Evolutionary conservation across 75 land plant genomes (phyloP).

Genomic region (Cryptomeria japonica): DNA sequence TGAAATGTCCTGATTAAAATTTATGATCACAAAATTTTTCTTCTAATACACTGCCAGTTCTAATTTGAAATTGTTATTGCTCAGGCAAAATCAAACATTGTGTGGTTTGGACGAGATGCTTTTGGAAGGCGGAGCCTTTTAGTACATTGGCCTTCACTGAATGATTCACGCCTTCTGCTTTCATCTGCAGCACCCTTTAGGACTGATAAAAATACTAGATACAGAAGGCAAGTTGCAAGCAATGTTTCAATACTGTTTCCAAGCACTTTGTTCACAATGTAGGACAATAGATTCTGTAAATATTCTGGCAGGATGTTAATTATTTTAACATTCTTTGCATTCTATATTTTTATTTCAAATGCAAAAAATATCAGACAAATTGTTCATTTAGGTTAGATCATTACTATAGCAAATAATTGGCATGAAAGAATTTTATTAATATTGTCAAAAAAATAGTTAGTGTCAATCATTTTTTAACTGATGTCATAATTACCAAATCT

Average conservation of each 20-base stretch:
- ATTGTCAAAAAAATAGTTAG: background rate
- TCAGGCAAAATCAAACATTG: constrained; percentile 62
- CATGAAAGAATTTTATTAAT: background rate
- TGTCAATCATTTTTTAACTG: background rate
- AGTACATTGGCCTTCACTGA: constrained; percentile 76
- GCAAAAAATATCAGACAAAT: background rate
- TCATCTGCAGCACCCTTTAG: constrained; percentile 75
- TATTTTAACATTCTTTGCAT: background rate
- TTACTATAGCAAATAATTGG: background rate
- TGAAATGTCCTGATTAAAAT: background rate
- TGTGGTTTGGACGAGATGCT: constrained; percentile 99
- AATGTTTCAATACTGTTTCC: background rate
- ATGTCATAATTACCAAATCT: background rate
- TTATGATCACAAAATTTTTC: background rate
- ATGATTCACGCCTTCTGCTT: constrained; percentile 64
- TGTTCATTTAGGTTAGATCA: background rate
- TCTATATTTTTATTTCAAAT: background rate
- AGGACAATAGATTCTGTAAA: background rate
- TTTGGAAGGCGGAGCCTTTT: constrained; percentile 94
- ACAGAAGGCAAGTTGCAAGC: constrained; percentile 7
- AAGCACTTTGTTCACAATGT: constrained; percentile 1
- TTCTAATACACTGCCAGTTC: background rate
- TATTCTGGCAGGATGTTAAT: background rate
- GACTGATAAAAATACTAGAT: background rate
- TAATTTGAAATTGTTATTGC: background rate